Conservation (phyloP, 2,329 filamentous ascomycete species). For the Ophiocordyceps camponoti-leonardi region DNA sequence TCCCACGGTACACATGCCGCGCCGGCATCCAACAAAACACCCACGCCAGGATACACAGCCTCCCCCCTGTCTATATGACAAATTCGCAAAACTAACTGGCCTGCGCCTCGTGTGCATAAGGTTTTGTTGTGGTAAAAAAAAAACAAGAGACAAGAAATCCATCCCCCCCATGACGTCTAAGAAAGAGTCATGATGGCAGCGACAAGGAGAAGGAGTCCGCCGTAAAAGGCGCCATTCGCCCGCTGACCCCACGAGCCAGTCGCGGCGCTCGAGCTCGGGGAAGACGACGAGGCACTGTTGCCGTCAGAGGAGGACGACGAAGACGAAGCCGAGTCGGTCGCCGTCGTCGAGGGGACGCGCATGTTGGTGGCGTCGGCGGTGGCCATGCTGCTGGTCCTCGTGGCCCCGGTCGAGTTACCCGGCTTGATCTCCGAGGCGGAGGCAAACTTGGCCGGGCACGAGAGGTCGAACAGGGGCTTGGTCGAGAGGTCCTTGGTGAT, state of each 20-base stretch:
- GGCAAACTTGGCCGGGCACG: conserved; percentile 27
- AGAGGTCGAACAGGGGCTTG: conserved; percentile 33
- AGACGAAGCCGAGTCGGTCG: neutral
- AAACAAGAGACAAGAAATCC: neutral
- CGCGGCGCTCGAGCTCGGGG: neutral
- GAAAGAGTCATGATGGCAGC: neutral
- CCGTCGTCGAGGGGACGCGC: neutral
- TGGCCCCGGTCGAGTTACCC: conserved; percentile 1
- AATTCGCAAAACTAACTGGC: neutral
- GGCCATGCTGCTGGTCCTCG: conserved; percentile 1
- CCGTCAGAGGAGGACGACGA: no score
- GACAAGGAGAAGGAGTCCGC: neutral
- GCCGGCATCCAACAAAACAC: no score
- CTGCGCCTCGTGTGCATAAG: no score
- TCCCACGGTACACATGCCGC: no score
- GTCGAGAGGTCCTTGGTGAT: conserved; percentile 36
- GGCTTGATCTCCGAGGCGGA: conserved; percentile 2
- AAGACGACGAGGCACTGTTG: neutral
- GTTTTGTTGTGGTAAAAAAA: neutral
- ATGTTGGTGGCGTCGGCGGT: neutral
- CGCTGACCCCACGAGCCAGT: neutral
- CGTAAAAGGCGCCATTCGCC: neutral
- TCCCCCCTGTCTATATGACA: neutral
- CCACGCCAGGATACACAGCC: no score
- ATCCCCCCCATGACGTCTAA: no score